Base-by-base conservation (phyloP, 495 filamentous ascomycete species). In the Viridothelium virens region DNA sequence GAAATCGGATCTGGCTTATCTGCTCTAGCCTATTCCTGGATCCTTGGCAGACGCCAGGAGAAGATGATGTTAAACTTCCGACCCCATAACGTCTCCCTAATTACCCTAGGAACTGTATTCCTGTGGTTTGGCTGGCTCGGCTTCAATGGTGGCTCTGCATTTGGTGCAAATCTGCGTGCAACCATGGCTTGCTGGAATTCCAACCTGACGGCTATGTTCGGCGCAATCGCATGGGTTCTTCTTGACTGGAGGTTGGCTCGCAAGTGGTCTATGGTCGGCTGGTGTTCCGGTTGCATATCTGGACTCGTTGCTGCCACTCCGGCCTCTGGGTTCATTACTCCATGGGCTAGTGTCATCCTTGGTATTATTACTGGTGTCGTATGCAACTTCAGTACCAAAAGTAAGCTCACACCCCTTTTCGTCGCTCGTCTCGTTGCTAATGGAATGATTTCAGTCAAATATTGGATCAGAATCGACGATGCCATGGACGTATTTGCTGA, bases 81-180 rank as follows among this genome's bases (percentile, higher is more conserved):
- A 63, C 95, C 94, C 1, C 94, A 98, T 85, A 98, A 97, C 79
- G 93, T 97, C 70, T 97, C 94, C 7, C 82, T 97, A 70, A 97
- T 98, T 76, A 90, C 93, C 9, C 87, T 98, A 70, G 94, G 94
- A 61, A 97, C 94, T 9, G 84, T 95, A 65, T 85, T 98, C 74
- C 89, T 98, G 61, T 97, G 93, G 93, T 96, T 97, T 74, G 94
- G 94, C 72, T 97, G 95, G 94, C 81, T 98, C 67, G 95, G 92
- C 48, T 98, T 98, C 85, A 97, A 98, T 82, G 94, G 94, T 71
- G 94, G 94, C 59, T 97, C 93, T 7, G 78, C 94, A n/a, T 96
- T 97, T 71, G 94, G 95, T 72, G 90, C 95, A 65, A 98, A 97
- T 80, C 82, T 98, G 59, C 89, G 95, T 67, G 95, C 95, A 33